These are phyloP conservation scores for Manihot esculenta DNA, from an alignment of 441 rosid genomes.

Conservation along the genomic window DNA sequence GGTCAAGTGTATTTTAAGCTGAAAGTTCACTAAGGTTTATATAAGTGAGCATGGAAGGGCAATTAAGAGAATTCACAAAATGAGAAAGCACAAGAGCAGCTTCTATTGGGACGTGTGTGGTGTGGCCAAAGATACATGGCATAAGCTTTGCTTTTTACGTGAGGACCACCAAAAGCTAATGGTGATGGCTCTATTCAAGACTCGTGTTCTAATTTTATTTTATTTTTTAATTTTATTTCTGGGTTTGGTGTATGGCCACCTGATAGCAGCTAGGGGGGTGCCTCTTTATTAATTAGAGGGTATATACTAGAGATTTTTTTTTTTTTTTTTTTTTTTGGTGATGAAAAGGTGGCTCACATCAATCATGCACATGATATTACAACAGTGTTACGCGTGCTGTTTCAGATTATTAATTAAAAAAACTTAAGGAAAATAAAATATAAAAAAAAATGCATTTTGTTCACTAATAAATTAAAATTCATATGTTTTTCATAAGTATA, in stretches of 20 bases:
- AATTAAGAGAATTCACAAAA: constrained; percentile 11
- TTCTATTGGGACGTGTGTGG: constrained; percentile 34
- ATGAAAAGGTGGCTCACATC: too few species aligned
- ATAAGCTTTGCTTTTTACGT: constrained; percentile 15
- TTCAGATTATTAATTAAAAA: too few species aligned
- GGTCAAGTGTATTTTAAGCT: neutral
- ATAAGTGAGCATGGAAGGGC: constrained; percentile 11
- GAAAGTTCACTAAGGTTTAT: constrained; percentile 17
- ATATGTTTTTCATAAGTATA: too few species aligned
- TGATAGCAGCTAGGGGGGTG: neutral
- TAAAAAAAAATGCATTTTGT: too few species aligned
- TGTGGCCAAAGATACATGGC: constrained; percentile 26
- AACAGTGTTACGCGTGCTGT: too few species aligned
- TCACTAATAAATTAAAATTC: too few species aligned
- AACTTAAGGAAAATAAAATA: too few species aligned
- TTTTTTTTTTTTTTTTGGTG: too few species aligned
- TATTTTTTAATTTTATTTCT: too few species aligned
- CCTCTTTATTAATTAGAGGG: too few species aligned
- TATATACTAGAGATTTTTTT: too few species aligned
- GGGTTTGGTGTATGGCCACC: neutral
- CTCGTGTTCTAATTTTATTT: neutral
- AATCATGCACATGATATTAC: too few species aligned
- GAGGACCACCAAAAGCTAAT: constrained; percentile 1
- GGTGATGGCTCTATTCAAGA: constrained; percentile 1
- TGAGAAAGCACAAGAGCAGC: neutral